Base-by-base conservation (phyloP, 768 basidiomycete species). In the Crucibulum laeve region DNA sequence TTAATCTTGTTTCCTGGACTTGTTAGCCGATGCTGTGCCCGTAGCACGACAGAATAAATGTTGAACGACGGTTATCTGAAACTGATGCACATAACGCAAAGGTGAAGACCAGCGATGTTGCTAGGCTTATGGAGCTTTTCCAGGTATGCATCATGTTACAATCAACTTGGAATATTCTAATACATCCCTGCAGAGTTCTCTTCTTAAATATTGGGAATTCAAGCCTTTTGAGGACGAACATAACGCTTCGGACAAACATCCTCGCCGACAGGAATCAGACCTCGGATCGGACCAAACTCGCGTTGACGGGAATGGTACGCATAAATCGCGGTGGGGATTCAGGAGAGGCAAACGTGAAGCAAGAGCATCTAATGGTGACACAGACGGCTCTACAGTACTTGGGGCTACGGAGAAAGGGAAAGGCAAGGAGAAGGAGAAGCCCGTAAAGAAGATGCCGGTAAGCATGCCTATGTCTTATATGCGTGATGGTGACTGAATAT, bases 71-170 rank as follows among this genome's bases (percentile, higher is more conserved):
- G 26, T 56, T 80, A 14, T 56, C 68, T 1, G 79, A 82, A 19
- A 60, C 64, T 14, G 61, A 65, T 14, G 68, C 53, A 23, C 37
- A 60, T 6, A 70, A 68, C 21, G 61, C 69, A 0, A 74, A 71
- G 38, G 73, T 91, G 44, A 80, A 76, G 59, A 87, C 88, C 2
- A 84, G 86, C 52, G 90, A 92, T 52, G 68, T 91, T 30, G 86
- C 89, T 5, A 73, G 87, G 15, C 67, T 91, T 13, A 88, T 92
- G 86, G 90, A 91, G 52, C 63, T 91, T 2, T 89, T 91, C 55
- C 89, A 90, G 65, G 85, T 77, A 47, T 44, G 61, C 40, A 26
- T 38, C 11, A 4, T 7, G 43, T 23, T 17, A 25, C 14, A n/a
- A 36, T 26, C 37, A 25, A n/a, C 25, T 3, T 17, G 8, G 38